Conservation (phyloP, 1,139 yeast genomes). For the Yamadazyma triangularis region DNA sequence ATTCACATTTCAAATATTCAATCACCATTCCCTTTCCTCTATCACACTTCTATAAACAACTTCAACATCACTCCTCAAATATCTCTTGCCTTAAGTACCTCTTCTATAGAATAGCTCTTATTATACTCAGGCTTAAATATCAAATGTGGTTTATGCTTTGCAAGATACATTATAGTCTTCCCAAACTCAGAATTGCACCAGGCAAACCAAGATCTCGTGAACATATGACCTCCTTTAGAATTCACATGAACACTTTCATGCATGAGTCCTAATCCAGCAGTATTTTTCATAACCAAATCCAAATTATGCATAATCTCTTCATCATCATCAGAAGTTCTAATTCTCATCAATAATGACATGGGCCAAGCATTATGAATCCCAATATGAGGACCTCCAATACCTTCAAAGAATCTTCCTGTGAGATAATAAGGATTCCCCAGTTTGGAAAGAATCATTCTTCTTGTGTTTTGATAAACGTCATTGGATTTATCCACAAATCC, state of each 20-base stretch:
- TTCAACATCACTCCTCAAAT: no score
- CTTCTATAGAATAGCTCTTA: slow-evolving; percentile 25
- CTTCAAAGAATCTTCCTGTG: slow-evolving; percentile 58
- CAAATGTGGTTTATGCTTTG: slow-evolving; percentile 68
- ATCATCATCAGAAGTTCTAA: slow-evolving; percentile 72
- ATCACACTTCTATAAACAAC: no score
- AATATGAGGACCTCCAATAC: slow-evolving; percentile 89
- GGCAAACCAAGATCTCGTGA: slow-evolving; percentile 84
- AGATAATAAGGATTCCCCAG: slow-evolving; percentile 76
- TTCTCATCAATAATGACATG: slow-evolving; percentile 70
- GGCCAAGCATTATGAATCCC: slow-evolving; percentile 88
- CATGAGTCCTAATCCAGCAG: slow-evolving; percentile 75
- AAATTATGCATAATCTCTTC: slow-evolving; percentile 55
- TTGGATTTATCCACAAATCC: slow-evolving; percentile 57
- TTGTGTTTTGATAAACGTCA: slow-evolving; percentile 67
- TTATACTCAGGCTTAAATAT: slow-evolving; percentile 48
- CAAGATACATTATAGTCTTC: slow-evolving; percentile 72
- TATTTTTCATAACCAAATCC: slow-evolving; percentile 51
- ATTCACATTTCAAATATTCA: no score
- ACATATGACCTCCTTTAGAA: slow-evolving; percentile 39
- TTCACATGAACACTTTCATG: slow-evolving; percentile 80
- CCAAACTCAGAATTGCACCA: slow-evolving; percentile 95
- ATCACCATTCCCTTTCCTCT: no score
- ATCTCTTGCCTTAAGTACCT: no score
- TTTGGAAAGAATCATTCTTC: slow-evolving; percentile 67